Evolutionary conservation across 2,329 filamentous ascomycete genomes (phyloP).

Genomic region (Nemania abortiva): DNA sequence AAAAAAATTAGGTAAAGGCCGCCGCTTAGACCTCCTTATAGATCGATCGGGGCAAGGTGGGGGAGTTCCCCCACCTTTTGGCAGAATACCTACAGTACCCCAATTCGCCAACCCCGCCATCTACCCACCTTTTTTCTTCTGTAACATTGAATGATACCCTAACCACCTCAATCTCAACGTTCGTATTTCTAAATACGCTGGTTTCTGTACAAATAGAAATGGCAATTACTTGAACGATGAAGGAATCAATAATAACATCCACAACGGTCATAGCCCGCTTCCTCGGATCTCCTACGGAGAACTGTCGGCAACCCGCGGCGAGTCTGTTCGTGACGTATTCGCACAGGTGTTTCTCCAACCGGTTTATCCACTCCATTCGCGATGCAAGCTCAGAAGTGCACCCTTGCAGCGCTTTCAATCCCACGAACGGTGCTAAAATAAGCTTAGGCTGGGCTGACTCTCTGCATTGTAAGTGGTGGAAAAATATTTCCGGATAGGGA

Average conservation of each 20-base stretch:
- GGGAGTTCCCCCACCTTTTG: neutral
- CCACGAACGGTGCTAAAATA: slow-evolving; percentile 1
- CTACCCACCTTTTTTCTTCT: neutral
- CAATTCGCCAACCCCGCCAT: slow-evolving; percentile 1
- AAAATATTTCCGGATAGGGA: slow-evolving; percentile 24
- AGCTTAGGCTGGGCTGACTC: neutral
- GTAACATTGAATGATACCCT: neutral
- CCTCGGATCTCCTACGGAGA: neutral
- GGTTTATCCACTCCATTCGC: neutral
- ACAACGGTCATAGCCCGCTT: neutral
- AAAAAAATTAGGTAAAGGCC: neutral
- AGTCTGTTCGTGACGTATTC: neutral
- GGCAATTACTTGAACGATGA: neutral
- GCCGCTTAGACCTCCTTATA: neutral
- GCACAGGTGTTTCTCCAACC: neutral
- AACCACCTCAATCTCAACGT: neutral
- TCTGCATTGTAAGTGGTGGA: slow-evolving; percentile 28
- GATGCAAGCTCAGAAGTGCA: neutral
- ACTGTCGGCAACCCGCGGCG: neutral
- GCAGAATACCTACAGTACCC: neutral
- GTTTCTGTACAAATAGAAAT: neutral
- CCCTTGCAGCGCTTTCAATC: neutral
- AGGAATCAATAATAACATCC: neutral
- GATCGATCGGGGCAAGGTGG: neutral
- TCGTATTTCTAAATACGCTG: neutral